These are phyloP conservation scores for Coelastrella sp. DNA, from an alignment of 139 green algal genomes.

Conservation along the genomic window DNA sequence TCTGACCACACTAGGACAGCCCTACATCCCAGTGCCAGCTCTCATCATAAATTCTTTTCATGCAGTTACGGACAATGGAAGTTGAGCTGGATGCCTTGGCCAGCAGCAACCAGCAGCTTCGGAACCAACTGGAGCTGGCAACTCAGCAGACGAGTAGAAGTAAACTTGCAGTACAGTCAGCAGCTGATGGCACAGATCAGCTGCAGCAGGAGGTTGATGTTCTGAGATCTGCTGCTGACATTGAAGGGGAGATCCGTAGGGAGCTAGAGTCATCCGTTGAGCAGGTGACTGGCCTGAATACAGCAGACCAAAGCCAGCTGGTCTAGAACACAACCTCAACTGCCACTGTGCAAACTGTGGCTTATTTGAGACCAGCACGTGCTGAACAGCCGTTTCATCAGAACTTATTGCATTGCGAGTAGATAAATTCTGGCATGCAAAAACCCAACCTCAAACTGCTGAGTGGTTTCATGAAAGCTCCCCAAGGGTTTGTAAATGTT, in stretches of 20 bases:
- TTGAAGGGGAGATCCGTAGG: slow-evolving; percentile 9
- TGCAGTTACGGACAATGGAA: slow-evolving; percentile 37
- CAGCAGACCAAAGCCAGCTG: background rate
- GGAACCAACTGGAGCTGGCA: slow-evolving; percentile 19
- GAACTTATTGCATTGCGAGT: too few species aligned
- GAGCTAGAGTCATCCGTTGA: background rate
- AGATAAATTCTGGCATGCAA: too few species aligned
- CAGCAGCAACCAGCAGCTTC: slow-evolving; percentile 42
- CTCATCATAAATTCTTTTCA: too few species aligned
- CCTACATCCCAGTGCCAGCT: too few species aligned
- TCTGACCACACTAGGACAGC: too few species aligned
- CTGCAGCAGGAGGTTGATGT: slow-evolving; percentile 37
- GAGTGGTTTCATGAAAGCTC: too few species aligned
- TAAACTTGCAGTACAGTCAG: slow-evolving; percentile 31
- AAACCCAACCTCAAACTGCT: too few species aligned
- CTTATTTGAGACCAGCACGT: too few species aligned
- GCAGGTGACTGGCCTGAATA: background rate
- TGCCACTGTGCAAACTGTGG: background rate
- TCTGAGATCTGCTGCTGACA: slow-evolving; percentile 2
- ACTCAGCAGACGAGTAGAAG: background rate
- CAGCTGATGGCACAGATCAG: background rate
- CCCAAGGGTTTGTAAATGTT: too few species aligned
- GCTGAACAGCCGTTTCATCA: too few species aligned
- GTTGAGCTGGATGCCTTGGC: slow-evolving; percentile 14
- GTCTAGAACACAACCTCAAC: background rate